Conservation (phyloP, 306 rosid species). For the Rosa lucieae region DNA sequence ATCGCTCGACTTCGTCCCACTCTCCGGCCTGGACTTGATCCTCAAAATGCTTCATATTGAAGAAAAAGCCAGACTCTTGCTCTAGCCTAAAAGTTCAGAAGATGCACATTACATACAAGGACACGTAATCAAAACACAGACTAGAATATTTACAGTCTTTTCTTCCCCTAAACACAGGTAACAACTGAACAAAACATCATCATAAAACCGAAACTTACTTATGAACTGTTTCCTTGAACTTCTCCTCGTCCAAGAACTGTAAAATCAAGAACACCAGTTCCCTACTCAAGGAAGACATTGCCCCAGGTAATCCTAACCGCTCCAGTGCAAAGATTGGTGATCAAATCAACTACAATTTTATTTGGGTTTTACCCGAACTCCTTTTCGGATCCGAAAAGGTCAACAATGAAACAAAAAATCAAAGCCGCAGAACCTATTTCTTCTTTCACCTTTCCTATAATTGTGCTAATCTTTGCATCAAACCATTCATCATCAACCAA, state of each 20-base stretch:
- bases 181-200: slow-evolving; percentile 2
- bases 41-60: slow-evolving; percentile 51
- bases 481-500: slow-evolving; percentile 5
- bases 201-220: slow-evolving; percentile 25
- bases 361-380: slow-evolving; percentile 12
- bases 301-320: slow-evolving; percentile 44
- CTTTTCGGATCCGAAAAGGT: slow-evolving; percentile 17
- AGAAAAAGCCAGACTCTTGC: slow-evolving; percentile 50
- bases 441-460: slow-evolving; percentile 9
- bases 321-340: slow-evolving; percentile 42
- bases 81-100: slow-evolving; percentile 39
- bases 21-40: slow-evolving; percentile 55
- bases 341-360: slow-evolving; percentile 11
- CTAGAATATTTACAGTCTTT: neutral
- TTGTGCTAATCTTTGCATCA: slow-evolving; percentile 16
- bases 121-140: neutral
- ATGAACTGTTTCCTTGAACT: slow-evolving; percentile 50
- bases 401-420: neutral
- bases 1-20: slow-evolving; percentile 56
- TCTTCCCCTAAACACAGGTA: neutral
- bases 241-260: slow-evolving; percentile 49
- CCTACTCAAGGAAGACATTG: slow-evolving; percentile 52
- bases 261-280: slow-evolving; percentile 47
- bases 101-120: slow-evolving; percentile 11
- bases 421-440: slow-evolving; percentile 14